Conservation (phyloP, 257 asterid species). For the Gynochthodes officinalis region DNA sequence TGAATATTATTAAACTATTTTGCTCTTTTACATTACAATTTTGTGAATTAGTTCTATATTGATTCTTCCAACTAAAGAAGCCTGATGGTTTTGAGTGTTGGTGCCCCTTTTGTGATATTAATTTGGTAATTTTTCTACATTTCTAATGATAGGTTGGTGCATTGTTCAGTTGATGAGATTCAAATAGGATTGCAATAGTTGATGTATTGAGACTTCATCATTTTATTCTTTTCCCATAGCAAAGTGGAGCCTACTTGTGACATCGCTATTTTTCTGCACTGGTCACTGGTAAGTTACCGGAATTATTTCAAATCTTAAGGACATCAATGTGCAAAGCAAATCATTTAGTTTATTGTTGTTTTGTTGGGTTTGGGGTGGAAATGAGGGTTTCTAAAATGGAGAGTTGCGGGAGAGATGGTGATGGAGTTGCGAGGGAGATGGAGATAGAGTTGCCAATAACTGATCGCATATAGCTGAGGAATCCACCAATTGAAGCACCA, state of each 20-base stretch:
- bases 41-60: not conserved
- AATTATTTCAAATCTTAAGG: constrained; percentile 12
- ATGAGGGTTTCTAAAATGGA: too few relatives aligned
- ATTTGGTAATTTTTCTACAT: constrained; percentile 16
- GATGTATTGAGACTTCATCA: constrained; percentile 36
- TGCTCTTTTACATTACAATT: not conserved
- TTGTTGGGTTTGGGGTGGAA: too few relatives aligned
- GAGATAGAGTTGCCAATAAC: too few relatives aligned
- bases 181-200: constrained; percentile 32
- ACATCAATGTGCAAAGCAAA: not conserved
- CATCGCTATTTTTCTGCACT: constrained; percentile 82
- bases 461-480: too few relatives aligned
- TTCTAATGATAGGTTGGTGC: constrained; percentile 66
- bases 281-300: constrained; percentile 79
- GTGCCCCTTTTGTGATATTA: constrained; percentile 11
- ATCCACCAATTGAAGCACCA: too few relatives aligned
- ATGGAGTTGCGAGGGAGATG: too few relatives aligned
- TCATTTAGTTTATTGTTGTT: not conserved
- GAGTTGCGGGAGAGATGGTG: too few relatives aligned
- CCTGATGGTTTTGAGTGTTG: constrained; percentile 2
- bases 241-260: constrained; percentile 82
- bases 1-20: not conserved
- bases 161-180: constrained; percentile 47
- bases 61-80: not conserved
- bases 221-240: constrained; percentile 62